Evolutionary conservation across 371 early-diverging fungal genomes (phyloP).

Genomic region (Apophysomyces sp.): DNA sequence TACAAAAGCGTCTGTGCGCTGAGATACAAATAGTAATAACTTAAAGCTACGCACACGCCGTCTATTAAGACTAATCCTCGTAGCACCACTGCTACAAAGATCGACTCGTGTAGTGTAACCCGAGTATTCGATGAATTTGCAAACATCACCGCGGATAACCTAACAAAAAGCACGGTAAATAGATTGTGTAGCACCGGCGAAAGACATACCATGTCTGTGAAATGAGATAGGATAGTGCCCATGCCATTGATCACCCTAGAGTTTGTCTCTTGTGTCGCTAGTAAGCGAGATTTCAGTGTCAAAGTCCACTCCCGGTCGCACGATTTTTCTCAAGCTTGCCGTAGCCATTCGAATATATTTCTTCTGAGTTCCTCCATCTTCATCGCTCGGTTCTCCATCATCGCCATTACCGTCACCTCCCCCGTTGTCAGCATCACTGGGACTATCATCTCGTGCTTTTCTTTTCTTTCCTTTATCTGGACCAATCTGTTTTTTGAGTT

Average conservation of each 20-base stretch:
- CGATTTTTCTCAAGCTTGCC: neutral
- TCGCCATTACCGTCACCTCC: neutral
- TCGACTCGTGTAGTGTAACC: neutral
- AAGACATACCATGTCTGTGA: neutral
- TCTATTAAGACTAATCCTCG: no score
- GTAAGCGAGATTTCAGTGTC: neutral
- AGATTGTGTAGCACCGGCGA: neutral
- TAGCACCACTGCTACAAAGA: no score
- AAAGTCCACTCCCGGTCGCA: neutral
- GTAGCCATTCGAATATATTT: neutral
- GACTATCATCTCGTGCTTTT: neutral
- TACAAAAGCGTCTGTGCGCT: no score
- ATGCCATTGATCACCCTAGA: neutral
- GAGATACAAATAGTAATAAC: no score
- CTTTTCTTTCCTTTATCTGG: neutral
- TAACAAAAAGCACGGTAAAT: neutral
- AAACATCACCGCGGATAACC: neutral
- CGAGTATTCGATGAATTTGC: neutral
- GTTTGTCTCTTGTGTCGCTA: neutral
- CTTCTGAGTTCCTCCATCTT: neutral
- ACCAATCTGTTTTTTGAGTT: neutral
- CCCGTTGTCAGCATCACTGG: neutral
- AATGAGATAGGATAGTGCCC: neutral
- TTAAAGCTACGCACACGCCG: no score
- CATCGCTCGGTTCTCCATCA: neutral